These are phyloP conservation scores for Codiaeum variegatum DNA, from an alignment of 441 rosid genomes.

Conservation along the genomic window DNA sequence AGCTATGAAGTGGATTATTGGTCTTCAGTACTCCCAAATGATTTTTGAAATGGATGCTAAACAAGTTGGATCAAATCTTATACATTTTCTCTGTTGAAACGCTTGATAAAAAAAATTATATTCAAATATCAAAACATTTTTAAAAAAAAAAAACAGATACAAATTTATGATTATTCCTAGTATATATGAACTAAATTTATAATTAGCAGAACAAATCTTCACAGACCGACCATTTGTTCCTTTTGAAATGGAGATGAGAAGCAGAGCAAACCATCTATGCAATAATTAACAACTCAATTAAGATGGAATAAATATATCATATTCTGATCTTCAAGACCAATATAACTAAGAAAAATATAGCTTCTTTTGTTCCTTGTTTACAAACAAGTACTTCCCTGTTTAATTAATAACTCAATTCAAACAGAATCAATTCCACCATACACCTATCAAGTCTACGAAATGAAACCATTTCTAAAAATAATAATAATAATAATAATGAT, in stretches of 20 bases:
- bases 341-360: neutral
- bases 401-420: neutral
- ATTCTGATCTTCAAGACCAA: neutral
- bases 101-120: no score
- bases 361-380: neutral
- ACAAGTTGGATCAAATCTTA: no score
- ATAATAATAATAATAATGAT: no score
- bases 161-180: no score
- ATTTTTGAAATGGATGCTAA: no score
- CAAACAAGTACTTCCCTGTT: neutral
- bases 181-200: neutral
- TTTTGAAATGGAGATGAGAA: neutral
- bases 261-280: neutral
- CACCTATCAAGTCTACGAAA: neutral
- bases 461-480: neutral
- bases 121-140: neutral
- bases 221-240: neutral
- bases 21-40: no score
- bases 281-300: neutral
- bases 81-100: no score
- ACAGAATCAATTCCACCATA: neutral
- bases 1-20: no score
- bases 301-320: constrained; percentile 4
- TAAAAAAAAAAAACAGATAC: no score
- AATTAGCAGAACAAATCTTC: neutral